These are phyloP conservation scores for Lentinula raphanica DNA, from an alignment of 768 basidiomycete species.

Conservation along the genomic window DNA sequence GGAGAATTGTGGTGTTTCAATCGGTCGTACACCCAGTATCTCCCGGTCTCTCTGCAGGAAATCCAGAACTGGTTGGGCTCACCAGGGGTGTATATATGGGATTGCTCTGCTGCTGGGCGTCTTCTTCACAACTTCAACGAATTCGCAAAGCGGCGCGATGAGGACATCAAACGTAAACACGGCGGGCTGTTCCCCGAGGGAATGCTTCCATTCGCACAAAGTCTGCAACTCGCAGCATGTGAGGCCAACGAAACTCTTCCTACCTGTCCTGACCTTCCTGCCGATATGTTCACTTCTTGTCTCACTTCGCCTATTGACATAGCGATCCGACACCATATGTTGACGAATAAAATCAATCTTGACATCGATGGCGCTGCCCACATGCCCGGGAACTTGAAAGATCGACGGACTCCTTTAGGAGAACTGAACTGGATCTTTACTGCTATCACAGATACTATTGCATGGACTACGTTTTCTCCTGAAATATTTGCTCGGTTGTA, in stretches of 20 bases:
- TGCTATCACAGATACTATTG: constrained; percentile 97
- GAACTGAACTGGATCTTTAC: constrained; percentile 99
- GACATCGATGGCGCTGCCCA: constrained; percentile 83
- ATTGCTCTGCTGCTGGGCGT: constrained; percentile 96
- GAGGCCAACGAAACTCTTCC: constrained; percentile 87
- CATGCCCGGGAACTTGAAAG: constrained; percentile 92
- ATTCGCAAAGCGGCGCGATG: constrained; percentile 71
- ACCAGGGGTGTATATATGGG: constrained; percentile 97
- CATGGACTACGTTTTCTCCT: constrained; percentile 94
- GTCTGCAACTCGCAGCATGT: constrained; percentile 94
- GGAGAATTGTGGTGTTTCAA: constrained; percentile 99
- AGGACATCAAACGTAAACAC: constrained; percentile 52
- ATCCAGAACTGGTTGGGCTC: constrained; percentile 91
- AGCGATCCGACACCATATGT: constrained; percentile 88
- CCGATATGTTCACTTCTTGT: constrained; percentile 96
- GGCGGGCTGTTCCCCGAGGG: constrained; percentile 57
- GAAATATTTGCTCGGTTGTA: constrained; percentile 93
- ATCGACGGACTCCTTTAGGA: constrained; percentile 91
- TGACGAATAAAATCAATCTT: constrained; percentile 74
- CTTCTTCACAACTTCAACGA: constrained; percentile 84
- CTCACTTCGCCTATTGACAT: constrained; percentile 98
- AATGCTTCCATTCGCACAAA: constrained; percentile 71
- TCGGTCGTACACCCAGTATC: constrained; percentile 94
- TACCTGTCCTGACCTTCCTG: constrained; percentile 93
- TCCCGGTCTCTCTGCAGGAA: constrained; percentile 91